phyloP scores from a whole-genome alignment of 768 basidiomycete genomes.

The Auriculariales sp. region DNA sequence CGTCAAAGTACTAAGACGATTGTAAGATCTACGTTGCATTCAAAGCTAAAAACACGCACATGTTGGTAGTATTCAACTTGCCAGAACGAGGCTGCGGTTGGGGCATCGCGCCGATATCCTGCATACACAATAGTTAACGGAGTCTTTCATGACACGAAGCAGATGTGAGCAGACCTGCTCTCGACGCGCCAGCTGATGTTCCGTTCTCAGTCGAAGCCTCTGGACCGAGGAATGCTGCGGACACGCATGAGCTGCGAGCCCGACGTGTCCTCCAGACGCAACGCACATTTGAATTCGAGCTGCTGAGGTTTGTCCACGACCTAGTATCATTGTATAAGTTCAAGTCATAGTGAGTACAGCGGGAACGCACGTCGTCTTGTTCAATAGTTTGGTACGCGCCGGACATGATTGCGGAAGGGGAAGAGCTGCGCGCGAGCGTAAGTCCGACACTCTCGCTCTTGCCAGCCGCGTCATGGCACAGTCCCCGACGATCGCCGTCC shows the following conservation, averaged over 20 bases:
- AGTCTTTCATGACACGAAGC: slow-evolving; percentile 7
- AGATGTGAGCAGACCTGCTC: slow-evolving; percentile 33
- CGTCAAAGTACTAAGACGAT: slow-evolving; percentile 53
- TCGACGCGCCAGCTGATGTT: slow-evolving; percentile 23
- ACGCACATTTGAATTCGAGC: slow-evolving; percentile 60
- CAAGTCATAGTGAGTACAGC: neutral
- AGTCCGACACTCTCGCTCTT: neutral
- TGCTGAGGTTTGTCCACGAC: slow-evolving; percentile 36
- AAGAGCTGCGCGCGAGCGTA: neutral
- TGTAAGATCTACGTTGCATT: neutral
- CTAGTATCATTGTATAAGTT: slow-evolving; percentile 2
- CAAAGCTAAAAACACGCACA: neutral
- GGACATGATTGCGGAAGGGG: neutral
- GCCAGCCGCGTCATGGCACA: slow-evolving; percentile 36
- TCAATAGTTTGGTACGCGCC: slow-evolving; percentile 69
- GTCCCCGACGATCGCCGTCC: slow-evolving; percentile 83
- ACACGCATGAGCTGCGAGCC: slow-evolving; percentile 6
- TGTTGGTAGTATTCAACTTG: slow-evolving; percentile 70
- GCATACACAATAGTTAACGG: neutral
- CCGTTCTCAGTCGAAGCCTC: slow-evolving; percentile 3
- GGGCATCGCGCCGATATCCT: slow-evolving; percentile 55
- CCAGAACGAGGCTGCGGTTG: slow-evolving; percentile 50
- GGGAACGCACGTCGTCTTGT: slow-evolving; percentile 40
- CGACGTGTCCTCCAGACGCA: neutral
- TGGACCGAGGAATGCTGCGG: slow-evolving; percentile 6